Evolutionary conservation across 2,329 filamentous ascomycete species (phyloP).

Genomic region (Dothideomycetes sp.): DNA sequence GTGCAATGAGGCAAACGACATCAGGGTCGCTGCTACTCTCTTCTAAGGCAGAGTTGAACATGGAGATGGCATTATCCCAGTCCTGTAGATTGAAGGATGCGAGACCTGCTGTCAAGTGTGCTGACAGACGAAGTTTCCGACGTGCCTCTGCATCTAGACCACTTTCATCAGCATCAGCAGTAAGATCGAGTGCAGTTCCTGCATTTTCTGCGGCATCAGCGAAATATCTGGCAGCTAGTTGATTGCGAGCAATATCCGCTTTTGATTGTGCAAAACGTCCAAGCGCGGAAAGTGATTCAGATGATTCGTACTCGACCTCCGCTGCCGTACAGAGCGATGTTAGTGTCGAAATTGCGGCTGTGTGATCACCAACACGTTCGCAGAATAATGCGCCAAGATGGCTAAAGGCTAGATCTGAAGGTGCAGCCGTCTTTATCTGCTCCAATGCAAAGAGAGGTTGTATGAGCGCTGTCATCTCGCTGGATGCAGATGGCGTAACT

Average conservation of each 20-base stretch:
- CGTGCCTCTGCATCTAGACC: conserved; percentile 56
- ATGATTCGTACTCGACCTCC: conserved; percentile 74
- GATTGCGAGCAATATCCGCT: conserved; percentile 74
- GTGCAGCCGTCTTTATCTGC: conserved; percentile 63
- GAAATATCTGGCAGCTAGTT: conserved; percentile 59
- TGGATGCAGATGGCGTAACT: conserved; percentile 38
- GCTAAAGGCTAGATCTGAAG: conserved; percentile 58
- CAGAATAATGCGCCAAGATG: conserved; percentile 74
- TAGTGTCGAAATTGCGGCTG: conserved; percentile 52
- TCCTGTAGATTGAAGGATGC: conserved; percentile 62
- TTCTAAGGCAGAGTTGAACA: conserved; percentile 68
- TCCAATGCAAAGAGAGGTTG: conserved; percentile 82
- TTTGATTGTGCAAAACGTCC: conserved; percentile 72
- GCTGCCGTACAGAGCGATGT: conserved; percentile 56
- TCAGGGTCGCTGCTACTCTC: conserved; percentile 71
- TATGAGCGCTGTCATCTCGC: conserved; percentile 53
- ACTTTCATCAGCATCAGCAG: conserved; percentile 54
- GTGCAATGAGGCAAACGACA: conserved; percentile 74
- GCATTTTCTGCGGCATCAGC: conserved; percentile 65
- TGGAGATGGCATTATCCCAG: conserved; percentile 59
- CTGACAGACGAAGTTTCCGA: conserved; percentile 64
- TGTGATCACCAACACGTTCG: conserved; percentile 64
- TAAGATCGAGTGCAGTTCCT: conserved; percentile 68
- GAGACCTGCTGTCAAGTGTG: conserved; percentile 75
- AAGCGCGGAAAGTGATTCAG: conserved; percentile 64